Evolutionary conservation across 441 rosid species (phyloP).

Genomic region (Adansonia madagascariensis): DNA sequence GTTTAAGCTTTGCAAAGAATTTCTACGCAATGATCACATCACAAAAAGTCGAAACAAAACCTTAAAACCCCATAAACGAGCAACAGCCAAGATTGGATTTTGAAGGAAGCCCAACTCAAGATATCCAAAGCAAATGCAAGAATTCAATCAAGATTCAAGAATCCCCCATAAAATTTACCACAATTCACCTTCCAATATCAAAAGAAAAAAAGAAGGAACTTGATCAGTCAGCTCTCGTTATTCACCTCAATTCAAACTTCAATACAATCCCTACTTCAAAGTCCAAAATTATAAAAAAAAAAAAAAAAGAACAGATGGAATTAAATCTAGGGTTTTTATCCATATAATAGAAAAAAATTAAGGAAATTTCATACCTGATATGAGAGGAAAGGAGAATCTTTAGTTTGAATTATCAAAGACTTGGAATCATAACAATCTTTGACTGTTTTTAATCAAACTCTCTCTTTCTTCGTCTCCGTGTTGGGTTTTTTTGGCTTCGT

Average conservation of each 20-base stretch:
- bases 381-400: constrained; percentile 18
- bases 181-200: constrained; percentile 29
- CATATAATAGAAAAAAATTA: constrained; percentile 3
- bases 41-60: constrained; percentile 24
- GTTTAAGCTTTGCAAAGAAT: constrained; percentile 21
- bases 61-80: constrained; percentile 36
- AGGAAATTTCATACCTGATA: constrained; percentile 37
- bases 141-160: constrained; percentile 30
- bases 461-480: no score
- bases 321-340: constrained; percentile 40
- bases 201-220: constrained; percentile 10
- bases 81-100: constrained; percentile 26
- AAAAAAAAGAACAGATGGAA: background rate
- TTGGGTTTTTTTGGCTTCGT: background rate
- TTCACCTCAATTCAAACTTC: constrained; percentile 32
- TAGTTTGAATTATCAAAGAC: constrained; percentile 21
- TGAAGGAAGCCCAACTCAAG: constrained; percentile 43
- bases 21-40: constrained; percentile 27
- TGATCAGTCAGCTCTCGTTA: constrained; percentile 17
- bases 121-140: constrained; percentile 27
- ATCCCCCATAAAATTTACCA: constrained; percentile 31
- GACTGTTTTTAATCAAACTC: background rate
- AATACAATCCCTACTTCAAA: constrained; percentile 24
- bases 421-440: constrained; percentile 20
- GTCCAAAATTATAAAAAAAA: background rate